A percentile compares a stretch with the other conserved stretches of the same genome.
phyloP scores from a whole-genome alignment of 1,284 basidiomycete species.

The Cryptococcus hybrid region DNA sequence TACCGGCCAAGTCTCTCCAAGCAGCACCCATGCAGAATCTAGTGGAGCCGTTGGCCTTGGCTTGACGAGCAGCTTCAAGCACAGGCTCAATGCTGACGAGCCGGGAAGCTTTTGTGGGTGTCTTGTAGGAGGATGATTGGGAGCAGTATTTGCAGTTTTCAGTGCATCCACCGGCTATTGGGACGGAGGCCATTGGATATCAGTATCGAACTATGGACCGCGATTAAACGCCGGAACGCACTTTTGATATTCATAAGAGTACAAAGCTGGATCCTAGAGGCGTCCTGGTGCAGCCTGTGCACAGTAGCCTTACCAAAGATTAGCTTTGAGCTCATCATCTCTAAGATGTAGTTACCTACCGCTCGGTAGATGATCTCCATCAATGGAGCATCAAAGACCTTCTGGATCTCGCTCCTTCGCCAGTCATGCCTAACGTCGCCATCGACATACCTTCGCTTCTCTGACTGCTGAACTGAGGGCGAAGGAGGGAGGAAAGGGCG shows the following conservation, averaged over 20 bases:
- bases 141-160: constrained; percentile 99
- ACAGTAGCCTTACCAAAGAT: constrained; percentile 53
- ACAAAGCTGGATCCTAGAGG: constrained; percentile 88
- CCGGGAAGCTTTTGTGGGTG: constrained; percentile 81
- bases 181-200: background rate
- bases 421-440: constrained; percentile 46
- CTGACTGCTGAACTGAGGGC: constrained; percentile 5
- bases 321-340: background rate
- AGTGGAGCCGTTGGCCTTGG: constrained; percentile 94
- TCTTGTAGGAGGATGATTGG: constrained; percentile 89
- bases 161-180: constrained; percentile 81
- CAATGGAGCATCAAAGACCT: constrained; percentile 61
- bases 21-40: constrained; percentile 99
- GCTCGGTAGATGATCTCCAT: constrained; percentile 84
- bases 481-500: constrained; percentile 19
- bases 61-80: constrained; percentile 81
- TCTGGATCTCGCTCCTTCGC: constrained; percentile 51
- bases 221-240: constrained; percentile 50
- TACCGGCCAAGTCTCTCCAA: constrained; percentile 94
- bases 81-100: constrained; percentile 92
- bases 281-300: constrained; percentile 83
- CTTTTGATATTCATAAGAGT: constrained; percentile 99
- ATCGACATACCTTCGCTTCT: constrained; percentile 17
- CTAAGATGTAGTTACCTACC: constrained; percentile 51
- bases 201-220: background rate